phyloP scores from a whole-genome alignment of 1,284 basidiomycete species.

The Papiliotrema terrestris region DNA sequence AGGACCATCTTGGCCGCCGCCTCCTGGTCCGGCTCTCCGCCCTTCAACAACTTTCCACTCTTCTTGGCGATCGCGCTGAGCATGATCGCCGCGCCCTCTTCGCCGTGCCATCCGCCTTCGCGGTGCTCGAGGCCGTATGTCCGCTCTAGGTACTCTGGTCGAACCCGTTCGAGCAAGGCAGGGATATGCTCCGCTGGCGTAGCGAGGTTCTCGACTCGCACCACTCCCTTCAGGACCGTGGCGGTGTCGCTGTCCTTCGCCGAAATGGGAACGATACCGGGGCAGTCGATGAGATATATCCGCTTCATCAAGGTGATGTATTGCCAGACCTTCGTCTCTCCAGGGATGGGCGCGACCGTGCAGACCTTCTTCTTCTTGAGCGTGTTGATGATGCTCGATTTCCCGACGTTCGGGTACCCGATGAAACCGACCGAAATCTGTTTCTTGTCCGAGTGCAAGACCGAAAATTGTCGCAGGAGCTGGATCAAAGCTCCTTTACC shows the following conservation, averaged over 20 bases:
- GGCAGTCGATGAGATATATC: conserved; percentile 99
- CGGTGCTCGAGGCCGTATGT: conserved; percentile 72
- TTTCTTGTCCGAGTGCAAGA: conserved; percentile 97
- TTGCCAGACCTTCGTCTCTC: conserved; percentile 99
- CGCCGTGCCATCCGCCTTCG: conserved; percentile 55
- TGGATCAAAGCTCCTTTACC: conserved; percentile 98
- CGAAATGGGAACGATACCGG: conserved; percentile 94
- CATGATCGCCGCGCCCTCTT: conserved; percentile 65
- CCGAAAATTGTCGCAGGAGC: conserved; percentile 92
- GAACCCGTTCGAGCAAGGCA: conserved; percentile 79
- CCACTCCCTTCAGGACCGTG: conserved; percentile 94
- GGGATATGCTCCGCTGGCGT: conserved; percentile 93
- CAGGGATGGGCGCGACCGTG: conserved; percentile 92
- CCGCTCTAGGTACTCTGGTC: conserved; percentile 85
- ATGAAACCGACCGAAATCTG: conserved; percentile 98
- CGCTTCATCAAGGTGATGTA: conserved; percentile 94
- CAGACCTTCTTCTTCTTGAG: conserved; percentile 98
- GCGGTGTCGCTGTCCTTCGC: conserved; percentile 84
- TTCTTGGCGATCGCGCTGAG: conserved; percentile 81
- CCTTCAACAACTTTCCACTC: conserved; percentile 87
- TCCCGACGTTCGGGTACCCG: conserved; percentile 98
- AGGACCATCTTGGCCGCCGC: conserved; percentile 92
- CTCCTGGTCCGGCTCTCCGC: conserved; percentile 91
- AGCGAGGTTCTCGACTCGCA: conserved; percentile 91
- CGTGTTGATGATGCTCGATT: conserved; percentile 97